These are phyloP conservation scores for Pouteria glomerata DNA, from an alignment of 148 eudicot species.

Conservation along the genomic window DNA sequence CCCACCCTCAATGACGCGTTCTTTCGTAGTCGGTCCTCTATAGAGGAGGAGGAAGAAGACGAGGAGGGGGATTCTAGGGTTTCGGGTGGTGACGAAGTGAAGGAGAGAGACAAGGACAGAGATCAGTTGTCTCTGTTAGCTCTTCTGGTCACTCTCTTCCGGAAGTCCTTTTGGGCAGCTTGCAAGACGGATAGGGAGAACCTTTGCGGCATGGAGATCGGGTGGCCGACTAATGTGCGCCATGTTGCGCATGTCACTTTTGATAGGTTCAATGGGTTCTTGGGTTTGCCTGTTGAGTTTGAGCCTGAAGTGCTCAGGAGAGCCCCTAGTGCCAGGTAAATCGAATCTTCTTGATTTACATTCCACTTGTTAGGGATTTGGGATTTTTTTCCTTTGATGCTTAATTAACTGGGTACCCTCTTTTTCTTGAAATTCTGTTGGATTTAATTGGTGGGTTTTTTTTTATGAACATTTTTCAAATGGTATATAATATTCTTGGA, in stretches of 20 bases:
- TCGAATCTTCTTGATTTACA: constrained; percentile 13
- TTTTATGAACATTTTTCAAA: too few relatives aligned
- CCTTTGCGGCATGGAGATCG: constrained; percentile 71
- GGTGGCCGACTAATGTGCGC: constrained; percentile 91
- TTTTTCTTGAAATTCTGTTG: background rate
- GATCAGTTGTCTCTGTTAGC: constrained; percentile 73
- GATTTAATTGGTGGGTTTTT: background rate
- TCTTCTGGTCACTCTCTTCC: constrained; percentile 55
- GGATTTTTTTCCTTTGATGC: constrained; percentile 11
- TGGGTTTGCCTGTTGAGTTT: constrained; percentile 99
- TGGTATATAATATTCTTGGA: background rate
- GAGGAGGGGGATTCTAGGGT: constrained; percentile 24
- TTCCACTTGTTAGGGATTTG: constrained; percentile 1
- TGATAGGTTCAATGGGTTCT: constrained; percentile 92
- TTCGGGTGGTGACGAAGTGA: constrained; percentile 18
- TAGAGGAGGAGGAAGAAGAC: constrained; percentile 2
- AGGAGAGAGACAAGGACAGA: constrained; percentile 50
- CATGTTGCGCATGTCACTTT: constrained; percentile 98
- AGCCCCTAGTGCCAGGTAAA: constrained; percentile 97
- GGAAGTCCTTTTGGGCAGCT: constrained; percentile 66
- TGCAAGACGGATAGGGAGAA: constrained; percentile 49
- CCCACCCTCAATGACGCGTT: constrained; percentile 28
- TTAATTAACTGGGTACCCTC: background rate
- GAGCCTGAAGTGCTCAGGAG: constrained; percentile 94
- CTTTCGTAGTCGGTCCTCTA: constrained; percentile 23